These are phyloP conservation scores for Pseudoscleropodium purum DNA, from an alignment of 225 moss, liverwort and hornwort genomes.

Conservation along the genomic window DNA sequence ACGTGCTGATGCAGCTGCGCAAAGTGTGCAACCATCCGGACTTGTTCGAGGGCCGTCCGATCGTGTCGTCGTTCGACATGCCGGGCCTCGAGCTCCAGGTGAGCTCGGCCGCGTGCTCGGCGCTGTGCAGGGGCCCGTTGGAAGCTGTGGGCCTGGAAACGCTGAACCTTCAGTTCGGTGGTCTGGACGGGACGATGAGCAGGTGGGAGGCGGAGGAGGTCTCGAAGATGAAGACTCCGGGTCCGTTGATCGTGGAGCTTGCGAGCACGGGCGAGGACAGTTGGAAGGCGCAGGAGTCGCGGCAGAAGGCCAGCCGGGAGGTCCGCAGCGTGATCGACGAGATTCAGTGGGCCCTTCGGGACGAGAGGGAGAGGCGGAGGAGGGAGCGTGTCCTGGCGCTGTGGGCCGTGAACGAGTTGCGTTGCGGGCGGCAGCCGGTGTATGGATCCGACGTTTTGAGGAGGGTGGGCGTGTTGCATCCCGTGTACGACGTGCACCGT, in stretches of 20 bases:
- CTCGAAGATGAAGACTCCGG: conserved; percentile 37
- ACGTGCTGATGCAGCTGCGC: conserved; percentile 95
- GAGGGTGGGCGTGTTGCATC: conserved; percentile 55
- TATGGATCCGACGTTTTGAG: conserved; percentile 61
- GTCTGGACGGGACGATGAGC: conserved; percentile 51
- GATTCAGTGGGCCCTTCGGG: conserved; percentile 41
- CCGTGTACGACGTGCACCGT: conserved; percentile 72
- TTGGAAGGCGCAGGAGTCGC: conserved; percentile 38
- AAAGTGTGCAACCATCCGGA: conserved; percentile 99
- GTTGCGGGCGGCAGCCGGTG: conserved; percentile 56
- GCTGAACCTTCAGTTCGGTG: conserved; percentile 43
- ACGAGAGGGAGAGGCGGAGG: conserved; percentile 48
- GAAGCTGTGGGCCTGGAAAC: conserved; percentile 26
- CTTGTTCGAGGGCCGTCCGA: conserved; percentile 96
- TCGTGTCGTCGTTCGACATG: conserved; percentile 96
- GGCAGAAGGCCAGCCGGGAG: conserved; percentile 14
- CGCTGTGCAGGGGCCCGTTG: conserved; percentile 35
- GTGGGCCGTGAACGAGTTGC: conserved; percentile 50
- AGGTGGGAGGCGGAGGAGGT: conserved; percentile 83
- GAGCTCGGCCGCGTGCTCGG: conserved; percentile 66
- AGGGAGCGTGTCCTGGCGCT: conserved; percentile 46
- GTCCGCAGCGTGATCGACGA: conserved; percentile 68
- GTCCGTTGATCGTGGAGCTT: conserved; percentile 71
- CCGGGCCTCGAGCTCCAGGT: conserved; percentile 67
- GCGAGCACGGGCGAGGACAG: conserved; percentile 85